phyloP scores from a whole-genome alignment of 148 eudicot genomes.

The Oxyria digyna region DNA sequence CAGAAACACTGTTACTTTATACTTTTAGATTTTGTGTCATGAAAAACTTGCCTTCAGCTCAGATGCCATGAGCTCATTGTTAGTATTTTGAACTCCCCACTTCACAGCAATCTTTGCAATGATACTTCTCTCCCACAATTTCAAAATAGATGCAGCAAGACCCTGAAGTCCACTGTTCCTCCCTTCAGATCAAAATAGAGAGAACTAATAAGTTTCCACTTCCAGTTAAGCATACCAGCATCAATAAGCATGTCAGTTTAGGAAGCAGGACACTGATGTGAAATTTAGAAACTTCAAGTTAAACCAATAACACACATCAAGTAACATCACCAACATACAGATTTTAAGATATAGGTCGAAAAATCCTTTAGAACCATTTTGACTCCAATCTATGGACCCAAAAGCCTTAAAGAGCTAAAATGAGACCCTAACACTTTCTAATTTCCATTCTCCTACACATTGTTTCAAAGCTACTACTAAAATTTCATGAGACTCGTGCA shows the following conservation, averaged over 20 bases:
- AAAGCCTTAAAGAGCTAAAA: background rate
- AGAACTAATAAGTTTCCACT: background rate
- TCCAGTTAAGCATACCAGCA: background rate
- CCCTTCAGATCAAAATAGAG: constrained; percentile 35
- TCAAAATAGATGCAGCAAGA: constrained; percentile 74
- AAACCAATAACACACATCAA: background rate
- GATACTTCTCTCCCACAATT: constrained; percentile 80
- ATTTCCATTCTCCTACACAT: background rate
- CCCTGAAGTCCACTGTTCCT: constrained; percentile 93
- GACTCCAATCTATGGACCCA: background rate
- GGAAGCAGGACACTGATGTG: background rate
- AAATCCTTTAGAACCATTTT: background rate
- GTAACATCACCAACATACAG: no score
- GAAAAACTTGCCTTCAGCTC: constrained; percentile 79
- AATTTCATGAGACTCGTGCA: background rate
- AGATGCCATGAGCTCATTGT: constrained; percentile 81
- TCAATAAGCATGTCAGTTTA: background rate
- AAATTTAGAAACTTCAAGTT: background rate
- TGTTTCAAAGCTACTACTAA: background rate
- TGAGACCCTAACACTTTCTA: background rate
- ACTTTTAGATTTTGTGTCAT: background rate
- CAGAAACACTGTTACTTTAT: background rate
- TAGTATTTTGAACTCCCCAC: constrained; percentile 71
- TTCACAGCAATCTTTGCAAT: constrained; percentile 88
- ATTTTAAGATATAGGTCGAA: no score